Base-by-base conservation (phyloP, 2,329 filamentous ascomycete genomes). In the Samsoniella hepiali region DNA sequence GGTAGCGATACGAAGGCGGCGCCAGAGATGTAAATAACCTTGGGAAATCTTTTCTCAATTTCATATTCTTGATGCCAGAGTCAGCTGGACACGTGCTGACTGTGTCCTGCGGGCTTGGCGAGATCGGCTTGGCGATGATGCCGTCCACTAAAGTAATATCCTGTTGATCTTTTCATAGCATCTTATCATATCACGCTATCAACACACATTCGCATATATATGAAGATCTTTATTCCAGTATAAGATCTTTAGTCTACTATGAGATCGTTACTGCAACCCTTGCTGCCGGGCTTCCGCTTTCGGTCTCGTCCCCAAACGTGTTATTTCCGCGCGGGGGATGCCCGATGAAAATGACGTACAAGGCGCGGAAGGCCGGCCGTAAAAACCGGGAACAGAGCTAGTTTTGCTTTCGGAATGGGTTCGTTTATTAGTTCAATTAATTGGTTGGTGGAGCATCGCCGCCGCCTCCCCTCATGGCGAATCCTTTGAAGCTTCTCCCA, bases 81-180 rank as follows among this genome's bases (percentile, higher is more conserved):
- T 45, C 55, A 22, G 38, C 22, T 22, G 15, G 36, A 11, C 9
- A 6, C 7, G 11, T 27, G 36, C 22, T 31, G 32, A 22, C 13
- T n/a, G n/a, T 5, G 34, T 3, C 50, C 36, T 40, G 38, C 10
- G 2, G 40, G 55, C 55, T 58, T 58, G 55, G 55, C 31, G 31
- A 9, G 29, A 58, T 58, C 42, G 55, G 31, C 55, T 47, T 58
- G 40, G 55, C 55, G 31, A 47, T 9, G n/a, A 51, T 8, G 49
- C 34, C n/a, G 17, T 40, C 13, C 36, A 31, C 36, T 13, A 55
- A 22, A 22, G 7, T 22, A 15, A 15, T 6, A 34, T 32, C 22
- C 11, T 32, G 4, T 32, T 27, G 9, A 31, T 31, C 32, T 17
- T 42, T 44, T 31, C 9, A 56, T 13, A 44, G 10, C 38, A 44